A percentile compares a stretch with the other conserved stretches of the same genome.
Evolutionary conservation across 1,284 basidiomycete species (phyloP).

Genomic region (Rhodotorula sp.): DNA sequence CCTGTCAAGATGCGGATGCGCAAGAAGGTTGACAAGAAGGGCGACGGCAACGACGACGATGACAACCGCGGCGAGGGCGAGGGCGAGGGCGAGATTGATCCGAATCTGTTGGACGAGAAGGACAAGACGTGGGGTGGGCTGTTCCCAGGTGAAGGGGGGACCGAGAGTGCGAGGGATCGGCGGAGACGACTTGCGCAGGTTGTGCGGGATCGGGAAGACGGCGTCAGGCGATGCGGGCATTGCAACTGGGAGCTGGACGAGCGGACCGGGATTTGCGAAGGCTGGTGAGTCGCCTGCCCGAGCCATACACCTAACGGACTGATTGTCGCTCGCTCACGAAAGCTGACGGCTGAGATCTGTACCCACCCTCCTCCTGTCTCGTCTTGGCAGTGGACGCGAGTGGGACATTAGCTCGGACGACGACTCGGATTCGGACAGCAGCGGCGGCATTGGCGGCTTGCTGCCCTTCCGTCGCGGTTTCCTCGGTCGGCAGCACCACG

Average conservation of each 20-base stretch:
- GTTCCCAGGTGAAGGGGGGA: constrained; percentile 11
- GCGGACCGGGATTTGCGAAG: constrained; percentile 27
- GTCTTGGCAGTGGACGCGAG: constrained; percentile 8
- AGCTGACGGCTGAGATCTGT: not conserved
- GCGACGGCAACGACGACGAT: not conserved
- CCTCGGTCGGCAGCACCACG: constrained; percentile 7
- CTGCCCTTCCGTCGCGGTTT: not conserved
- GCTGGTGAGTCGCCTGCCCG: constrained; percentile 24
- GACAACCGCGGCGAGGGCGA: not conserved
- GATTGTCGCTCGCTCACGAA: too few species aligned
- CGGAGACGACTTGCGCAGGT: constrained; percentile 21
- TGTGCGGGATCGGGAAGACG: constrained; percentile 34
- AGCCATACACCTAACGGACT: too few species aligned
- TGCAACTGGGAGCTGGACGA: constrained; percentile 39
- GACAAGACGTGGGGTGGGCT: constrained; percentile 26
- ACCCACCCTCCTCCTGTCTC: not conserved
- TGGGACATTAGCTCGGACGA: constrained; percentile 16
- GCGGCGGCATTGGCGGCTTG: not conserved
- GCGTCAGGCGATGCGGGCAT: constrained; percentile 32
- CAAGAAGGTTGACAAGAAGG: not conserved
- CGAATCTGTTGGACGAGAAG: constrained; percentile 13
- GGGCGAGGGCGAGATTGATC: not conserved
- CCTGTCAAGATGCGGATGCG: not conserved
- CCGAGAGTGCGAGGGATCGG: constrained; percentile 17
- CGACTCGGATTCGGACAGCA: not conserved